Conservation (phyloP, 768 basidiomycete genomes). For the Lepiota brunneoincarnata region DNA sequence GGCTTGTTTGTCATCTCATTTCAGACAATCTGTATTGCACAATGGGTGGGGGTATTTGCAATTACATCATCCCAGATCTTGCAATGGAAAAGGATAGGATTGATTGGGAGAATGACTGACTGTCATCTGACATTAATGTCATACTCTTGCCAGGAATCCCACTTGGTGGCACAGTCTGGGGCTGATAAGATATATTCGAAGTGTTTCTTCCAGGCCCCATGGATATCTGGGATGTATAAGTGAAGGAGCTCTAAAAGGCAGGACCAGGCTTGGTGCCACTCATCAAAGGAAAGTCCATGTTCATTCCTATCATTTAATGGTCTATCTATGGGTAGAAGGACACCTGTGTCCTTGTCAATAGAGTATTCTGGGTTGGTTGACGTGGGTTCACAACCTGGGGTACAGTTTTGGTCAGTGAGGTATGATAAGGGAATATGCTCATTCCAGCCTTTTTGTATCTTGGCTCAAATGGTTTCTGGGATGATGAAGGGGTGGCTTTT, state of each 20-base stretch:
- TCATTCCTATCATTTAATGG: constrained; percentile 13
- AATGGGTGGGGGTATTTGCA: neutral
- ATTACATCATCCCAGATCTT: constrained; percentile 17
- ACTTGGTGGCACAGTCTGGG: constrained; percentile 11
- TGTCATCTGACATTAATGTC: constrained; percentile 16
- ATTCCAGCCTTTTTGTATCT: no score
- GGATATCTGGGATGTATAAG: constrained; percentile 13
- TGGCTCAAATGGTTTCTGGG: no score
- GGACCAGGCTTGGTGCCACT: constrained; percentile 22
- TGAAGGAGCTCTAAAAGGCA: constrained; percentile 15
- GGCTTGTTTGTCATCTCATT: neutral
- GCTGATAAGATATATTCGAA: constrained; percentile 12
- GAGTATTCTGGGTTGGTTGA: neutral
- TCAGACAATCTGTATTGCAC: neutral
- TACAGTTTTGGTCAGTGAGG: no score
- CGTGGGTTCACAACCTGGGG: no score
- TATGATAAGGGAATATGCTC: no score
- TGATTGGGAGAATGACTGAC: constrained; percentile 8
- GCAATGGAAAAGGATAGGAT: constrained; percentile 7
- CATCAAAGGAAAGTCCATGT: constrained; percentile 17
- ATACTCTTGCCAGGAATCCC: constrained; percentile 15
- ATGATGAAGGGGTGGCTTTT: no score
- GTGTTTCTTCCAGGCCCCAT: constrained; percentile 13
- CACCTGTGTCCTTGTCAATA: no score
- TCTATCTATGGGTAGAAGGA: no score